Evolutionary conservation across 805 yeast species (phyloP).

Genomic region (Henningerozyma blattae): DNA sequence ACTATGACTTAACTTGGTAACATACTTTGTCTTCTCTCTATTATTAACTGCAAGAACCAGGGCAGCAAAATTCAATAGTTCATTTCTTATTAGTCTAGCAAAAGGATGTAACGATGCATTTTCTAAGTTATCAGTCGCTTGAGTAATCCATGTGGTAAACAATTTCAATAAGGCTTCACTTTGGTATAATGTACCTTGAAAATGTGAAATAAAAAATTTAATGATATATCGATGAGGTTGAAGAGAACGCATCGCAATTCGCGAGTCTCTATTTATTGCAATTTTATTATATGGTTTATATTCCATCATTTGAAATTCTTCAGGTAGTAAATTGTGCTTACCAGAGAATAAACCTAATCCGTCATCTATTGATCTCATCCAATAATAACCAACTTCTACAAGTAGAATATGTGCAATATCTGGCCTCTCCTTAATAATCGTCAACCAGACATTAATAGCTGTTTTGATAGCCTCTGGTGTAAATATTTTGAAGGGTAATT

Average conservation of each 20-base stretch:
- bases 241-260: conserved; percentile 33
- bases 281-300: conserved; percentile 73
- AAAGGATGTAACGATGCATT: conserved; percentile 74
- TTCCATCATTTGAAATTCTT: conserved; percentile 70
- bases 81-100: conserved; percentile 64
- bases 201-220: conserved; percentile 57
- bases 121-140: conserved; percentile 40
- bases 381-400: conserved; percentile 53
- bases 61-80: conserved; percentile 55
- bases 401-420: conserved; percentile 46
- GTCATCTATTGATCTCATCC: conserved; percentile 54
- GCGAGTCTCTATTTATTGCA: conserved; percentile 40
- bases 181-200: conserved; percentile 66
- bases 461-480: conserved; percentile 46
- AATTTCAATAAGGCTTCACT: conserved; percentile 57
- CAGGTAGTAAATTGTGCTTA: conserved; percentile 38
- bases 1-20: conserved; percentile 29
- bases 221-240: conserved; percentile 65
- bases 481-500: conserved; percentile 60
- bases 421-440: conserved; percentile 57
- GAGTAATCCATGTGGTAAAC: conserved; percentile 47
- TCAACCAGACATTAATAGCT: conserved; percentile 71
- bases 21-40: conserved; percentile 35
- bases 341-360: conserved; percentile 55
- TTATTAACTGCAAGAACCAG: conserved; percentile 49